These are phyloP conservation scores for Fusarium fujikuroi DNA, from an alignment of 2,329 filamentous ascomycete genomes.

Conservation along the genomic window DNA sequence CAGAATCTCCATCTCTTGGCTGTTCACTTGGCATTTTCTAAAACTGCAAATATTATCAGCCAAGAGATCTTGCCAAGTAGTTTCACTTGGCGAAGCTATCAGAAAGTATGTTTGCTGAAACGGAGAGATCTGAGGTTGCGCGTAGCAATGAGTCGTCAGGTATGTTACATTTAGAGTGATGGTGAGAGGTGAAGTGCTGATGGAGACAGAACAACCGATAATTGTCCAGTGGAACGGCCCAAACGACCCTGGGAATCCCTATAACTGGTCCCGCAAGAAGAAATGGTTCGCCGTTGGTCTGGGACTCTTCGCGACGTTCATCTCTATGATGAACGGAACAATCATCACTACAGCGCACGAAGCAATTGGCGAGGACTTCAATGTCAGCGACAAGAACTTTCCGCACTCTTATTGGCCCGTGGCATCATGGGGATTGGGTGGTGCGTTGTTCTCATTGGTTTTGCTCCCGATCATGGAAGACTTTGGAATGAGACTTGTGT, in stretches of 20 bases:
- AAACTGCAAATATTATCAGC: neutral
- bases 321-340: slow-evolving; percentile 30
- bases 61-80: slow-evolving; percentile 2
- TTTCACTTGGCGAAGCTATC: too few species aligned
- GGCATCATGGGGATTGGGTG: slow-evolving; percentile 18
- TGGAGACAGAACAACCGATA: neutral
- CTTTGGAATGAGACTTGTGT: slow-evolving; percentile 23
- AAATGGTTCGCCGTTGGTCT: slow-evolving; percentile 24
- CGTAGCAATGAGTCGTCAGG: neutral
- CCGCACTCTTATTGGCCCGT: slow-evolving; percentile 33
- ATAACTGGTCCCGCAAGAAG: slow-evolving; percentile 26
- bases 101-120: neutral
- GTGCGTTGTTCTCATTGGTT: slow-evolving; percentile 14
- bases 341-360: slow-evolving; percentile 29
- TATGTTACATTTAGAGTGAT: accelerated
- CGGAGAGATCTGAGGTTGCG: neutral
- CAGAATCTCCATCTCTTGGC: slow-evolving; percentile 7
- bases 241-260: slow-evolving; percentile 15
- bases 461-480: slow-evolving; percentile 30
- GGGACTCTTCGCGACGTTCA: slow-evolving; percentile 22
- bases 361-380: slow-evolving; percentile 15
- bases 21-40: slow-evolving; percentile 15
- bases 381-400: slow-evolving; percentile 12
- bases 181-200: neutral
- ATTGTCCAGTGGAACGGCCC: slow-evolving; percentile 18